Base-by-base conservation (phyloP, 129 eudicot genomes). In the Flaveria ramosissima region DNA sequence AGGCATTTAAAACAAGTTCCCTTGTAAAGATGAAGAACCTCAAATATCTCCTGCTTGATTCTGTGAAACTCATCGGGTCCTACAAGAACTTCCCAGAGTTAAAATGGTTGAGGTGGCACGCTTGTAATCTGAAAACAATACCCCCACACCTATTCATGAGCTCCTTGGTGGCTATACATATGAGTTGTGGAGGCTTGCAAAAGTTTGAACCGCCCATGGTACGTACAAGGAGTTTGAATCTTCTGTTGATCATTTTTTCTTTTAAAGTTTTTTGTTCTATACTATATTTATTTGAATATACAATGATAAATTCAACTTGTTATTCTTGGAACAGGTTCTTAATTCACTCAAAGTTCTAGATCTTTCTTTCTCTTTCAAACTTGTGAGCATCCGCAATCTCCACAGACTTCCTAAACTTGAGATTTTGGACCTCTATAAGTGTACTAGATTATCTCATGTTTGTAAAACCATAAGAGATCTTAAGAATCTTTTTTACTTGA, bases 171-270 rank as follows among this genome's bases (percentile, higher is more conserved):
- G 73, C 65, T 4, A 9, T 83, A 27, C 73, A 78, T 12, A 73
- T 83, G 80, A 55, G 72, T 26, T 27, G 66, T 15, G 78, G 86
- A 79, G 73, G 23, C 8, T 78, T 78, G 60, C 12, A 78, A 21
- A 52, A 56, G 5, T 46, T 83, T 52, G 77, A 80, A 63, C 73
- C 74, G 5, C 77, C 83, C 64, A 80, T 72, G 84, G n/a, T n/a
- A n/a, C n/a, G 84, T 80, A 42, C 1, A 42, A 79, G 19, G n/a
- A 36, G 46, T n/a, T 3, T 7, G 10, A 0, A 4, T 73, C 23
- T 12, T 16, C 4, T 26, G 16, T 55, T 26, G 5, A 19, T 39
- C 0, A 23, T 30, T 73, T 41, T 9, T 9, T 4, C 21, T 56
- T 57, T 27, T 27, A 27, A 23, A 23, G 2, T 30, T 73, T 23